Percentiles rank a stretch among this genome's conserved stretches.
phyloP scores from a whole-genome alignment of 306 rosid species.

The Dalbergia cochinchinensis region DNA sequence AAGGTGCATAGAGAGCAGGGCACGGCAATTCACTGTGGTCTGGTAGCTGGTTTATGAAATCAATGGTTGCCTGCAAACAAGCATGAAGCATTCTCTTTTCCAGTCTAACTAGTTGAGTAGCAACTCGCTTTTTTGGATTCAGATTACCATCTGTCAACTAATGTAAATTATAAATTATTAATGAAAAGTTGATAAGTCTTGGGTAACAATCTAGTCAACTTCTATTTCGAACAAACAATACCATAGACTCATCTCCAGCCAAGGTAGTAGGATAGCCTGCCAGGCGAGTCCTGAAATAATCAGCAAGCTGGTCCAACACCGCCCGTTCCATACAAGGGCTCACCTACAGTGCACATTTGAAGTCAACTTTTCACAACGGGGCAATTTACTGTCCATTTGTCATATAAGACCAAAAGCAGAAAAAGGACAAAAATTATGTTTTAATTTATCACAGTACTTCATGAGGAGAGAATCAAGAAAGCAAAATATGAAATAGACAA shows the following conservation, averaged over 20 bases:
- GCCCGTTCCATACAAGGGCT: slow-evolving; percentile 98
- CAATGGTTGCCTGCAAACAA: slow-evolving; percentile 73
- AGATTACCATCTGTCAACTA: slow-evolving; percentile 75
- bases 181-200: slow-evolving; percentile 21
- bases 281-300: slow-evolving; percentile 79
- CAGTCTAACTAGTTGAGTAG: slow-evolving; percentile 76
- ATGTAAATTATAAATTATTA: slow-evolving; percentile 42
- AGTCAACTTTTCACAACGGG: slow-evolving; percentile 32
- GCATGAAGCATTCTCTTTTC: slow-evolving; percentile 95
- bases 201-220: slow-evolving; percentile 1
- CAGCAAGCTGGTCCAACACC: slow-evolving; percentile 85
- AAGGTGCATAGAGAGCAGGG: slow-evolving; percentile 91
- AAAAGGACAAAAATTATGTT: slow-evolving; percentile 16
- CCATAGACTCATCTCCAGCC: slow-evolving; percentile 89
- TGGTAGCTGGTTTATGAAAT: slow-evolving; percentile 78
- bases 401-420: background rate
- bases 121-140: slow-evolving; percentile 88
- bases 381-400: slow-evolving; percentile 34
- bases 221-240: slow-evolving; percentile 42
- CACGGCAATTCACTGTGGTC: slow-evolving; percentile 82
- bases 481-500: slow-evolving; percentile 29
- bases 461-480: slow-evolving; percentile 39
- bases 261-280: slow-evolving; percentile 90
- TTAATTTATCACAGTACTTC: slow-evolving; percentile 2
- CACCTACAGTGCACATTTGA: slow-evolving; percentile 57